Evolutionary conservation across 2,329 filamentous ascomycete genomes (phyloP), one percentile per base, ranked within the genome.

Genomic region (Penicillium sp.): DNA sequence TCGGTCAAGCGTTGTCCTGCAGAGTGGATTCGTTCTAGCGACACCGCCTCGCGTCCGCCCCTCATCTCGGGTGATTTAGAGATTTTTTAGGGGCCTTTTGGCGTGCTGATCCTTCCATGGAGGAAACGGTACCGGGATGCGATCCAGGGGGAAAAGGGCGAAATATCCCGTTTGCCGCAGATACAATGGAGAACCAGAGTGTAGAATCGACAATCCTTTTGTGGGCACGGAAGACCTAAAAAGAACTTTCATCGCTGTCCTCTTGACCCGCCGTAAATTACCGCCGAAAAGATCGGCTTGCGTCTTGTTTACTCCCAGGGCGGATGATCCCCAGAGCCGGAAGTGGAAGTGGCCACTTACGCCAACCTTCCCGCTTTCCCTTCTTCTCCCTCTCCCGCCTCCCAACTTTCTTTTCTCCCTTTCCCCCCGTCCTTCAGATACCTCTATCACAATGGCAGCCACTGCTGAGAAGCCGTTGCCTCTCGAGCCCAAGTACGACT

Each of bases 401-500:
- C 50, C 46, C 60, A 54, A 61, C 51, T 57, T 53, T 54, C 57
- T 50, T 44, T 44, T 44, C 43, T 44, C 53, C 38, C 27, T 44
- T 24, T 49, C 47, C 46, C 43, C 38, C 45, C 25, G 44, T 53
- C 49, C 51, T 46, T 46, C 48, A 45, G 48, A 40, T 42, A 22
- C 22, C 39, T n/a, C 31, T 33, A 51, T 53, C 53, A 70, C 43
- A 60, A 73, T 68, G 67, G 64, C 64, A 41, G 55, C 65, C 41
- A 46, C 65, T 38, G 46, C 60, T 50, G 62, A 68, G 30, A 67
- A 69, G 50, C 67, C 69, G 48, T 60, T 73, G 62, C 71, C 77
- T 62, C 75, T 90, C 65, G 86, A 95, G 75, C 81, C 89, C 72
- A 96, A 96, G 78, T 95, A 97, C 80, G 94, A 97, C 78, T 74